Evolutionary conservation across 139 green algal genomes (phyloP), one percentile per base, ranked within the genome.

Genomic region (Picochlorum sp.): DNA sequence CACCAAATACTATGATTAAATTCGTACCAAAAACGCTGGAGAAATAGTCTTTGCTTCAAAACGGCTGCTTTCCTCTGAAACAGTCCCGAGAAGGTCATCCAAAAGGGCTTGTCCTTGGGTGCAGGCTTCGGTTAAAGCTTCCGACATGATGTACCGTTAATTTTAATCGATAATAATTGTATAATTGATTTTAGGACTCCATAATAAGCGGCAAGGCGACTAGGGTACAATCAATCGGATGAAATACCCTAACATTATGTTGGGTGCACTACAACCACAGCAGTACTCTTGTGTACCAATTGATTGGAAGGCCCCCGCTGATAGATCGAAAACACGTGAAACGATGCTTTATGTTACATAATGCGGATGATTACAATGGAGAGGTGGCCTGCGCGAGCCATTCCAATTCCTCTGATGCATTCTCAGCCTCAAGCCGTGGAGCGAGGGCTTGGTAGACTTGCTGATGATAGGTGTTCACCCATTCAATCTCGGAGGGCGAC

Each of bases 401-500:
- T 10, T 61, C 69, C 10, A 66, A 50, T 28, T 65, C 63, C 41
- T 50, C 57, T 21, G 37, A 44, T 23, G 60, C 26, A 2, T 68
- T 56, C 18, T 66, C 37, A 21, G 37, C 60, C 34, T 59, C 20
- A 55, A 81, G 34, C 23, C 76, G 69, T 1, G 76, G 76, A 4
- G 49, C 47, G 9, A 83, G 62, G n/a, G 37, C 45, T 30, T 72
- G 64, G 65, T 62, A 75, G 21, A 83, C 77, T 31, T 69, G 62
- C 18, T 50, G 67, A 63, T 90, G 84, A 60, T 90, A 79, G 16
- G 6, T 56, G 34, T 79, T 24, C 10, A 79, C 57, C 73, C 73
- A 79, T 4, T 60, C 61, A 14, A 86, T 67, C 74, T 98, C 88
- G 4, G 68, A 64, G 11, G 62, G 30, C 0, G 59, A 73, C 73